Base-by-base conservation (phyloP, 805 yeast species). In the Starmerella davenportii region DNA sequence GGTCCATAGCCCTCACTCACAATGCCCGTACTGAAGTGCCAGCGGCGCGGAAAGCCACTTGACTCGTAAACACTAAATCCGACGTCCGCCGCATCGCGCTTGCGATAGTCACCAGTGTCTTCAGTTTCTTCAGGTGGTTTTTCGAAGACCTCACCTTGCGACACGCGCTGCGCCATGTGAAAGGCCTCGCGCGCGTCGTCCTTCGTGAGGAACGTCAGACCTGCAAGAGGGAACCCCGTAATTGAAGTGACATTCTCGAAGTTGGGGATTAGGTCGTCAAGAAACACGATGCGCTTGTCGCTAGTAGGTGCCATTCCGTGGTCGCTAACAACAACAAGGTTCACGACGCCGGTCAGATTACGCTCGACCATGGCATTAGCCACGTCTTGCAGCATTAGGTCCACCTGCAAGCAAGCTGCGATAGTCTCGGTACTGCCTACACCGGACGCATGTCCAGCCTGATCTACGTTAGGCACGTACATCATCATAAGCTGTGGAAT, bases 221-320 rank as follows among this genome's bases (percentile, higher is more conserved):
- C 93, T 48, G 66, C 74, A 39, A 81, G 59, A n/a, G 93, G 93
- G 84, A 87, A 79, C 16, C 90, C 93, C 50, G 77, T 84, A 23
- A 66, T 59, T 49, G 75, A 73, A 42, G 73, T 75, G 35, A 79
- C 65, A 41, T 64, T 62, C 2, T 55, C 50, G 43, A 68, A 43
- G 35, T 45, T 43, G 49, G 72, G 73, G 9, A 81, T 57, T 15
- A 80, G 43, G 45, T 82, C 90, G 54, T 82, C 94, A 43, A 85
- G 56, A 44, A 71, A 72, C 1, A 84, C 59, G 9, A 80, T 55
- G 43, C 93, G 60, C 11, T 74, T 70, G 45, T 74, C 69, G 1
- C 80, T 68, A 1, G 93, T 78, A 5, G 93, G 87, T 0, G 92
- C 76, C 93, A 82, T 84, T 9, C 95, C 95, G 54, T 84, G 95